Percentiles rank a stretch among this genome's conserved stretches.
Evolutionary conservation across 768 basidiomycete genomes (phyloP).

Genomic region (Auricularia heimuer): DNA sequence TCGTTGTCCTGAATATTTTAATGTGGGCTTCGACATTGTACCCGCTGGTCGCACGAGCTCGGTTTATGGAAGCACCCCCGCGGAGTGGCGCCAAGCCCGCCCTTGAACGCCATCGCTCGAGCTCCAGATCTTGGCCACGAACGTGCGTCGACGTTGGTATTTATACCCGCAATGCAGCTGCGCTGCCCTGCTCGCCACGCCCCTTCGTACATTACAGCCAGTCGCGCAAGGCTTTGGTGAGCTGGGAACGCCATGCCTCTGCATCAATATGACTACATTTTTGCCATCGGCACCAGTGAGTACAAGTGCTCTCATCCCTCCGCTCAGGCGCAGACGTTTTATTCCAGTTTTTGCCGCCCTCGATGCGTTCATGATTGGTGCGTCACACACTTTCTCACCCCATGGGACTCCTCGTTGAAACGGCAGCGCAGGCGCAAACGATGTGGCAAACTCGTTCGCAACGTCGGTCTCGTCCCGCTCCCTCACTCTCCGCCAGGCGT

Average conservation of each 20-base stretch:
- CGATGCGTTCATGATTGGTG: conserved; percentile 29
- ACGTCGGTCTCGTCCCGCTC: conserved; percentile 29
- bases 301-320: not conserved
- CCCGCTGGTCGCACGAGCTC: not conserved
- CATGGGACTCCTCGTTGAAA: not conserved
- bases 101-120: not conserved
- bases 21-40: no score
- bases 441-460: conserved; percentile 17
- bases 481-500: conserved; percentile 28
- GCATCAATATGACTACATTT: conserved; percentile 24
- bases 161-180: not conserved
- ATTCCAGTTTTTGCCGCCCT: conserved; percentile 21
- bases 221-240: not conserved
- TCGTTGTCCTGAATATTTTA: not conserved
- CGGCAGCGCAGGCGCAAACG: conserved; percentile 21
- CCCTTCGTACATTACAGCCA: not conserved
- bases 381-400: conserved; percentile 13
- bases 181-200: not conserved
- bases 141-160: not conserved
- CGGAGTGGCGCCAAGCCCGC: not conserved
- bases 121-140: not conserved
- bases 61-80: not conserved
- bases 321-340: not conserved
- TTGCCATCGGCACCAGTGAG: conserved; percentile 18
- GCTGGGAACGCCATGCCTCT: not conserved